Percentiles rank a stretch among this genome's conserved stretches.
Evolutionary conservation across 345 rosid genomes (phyloP).

Genomic region (Populus deltoides): DNA sequence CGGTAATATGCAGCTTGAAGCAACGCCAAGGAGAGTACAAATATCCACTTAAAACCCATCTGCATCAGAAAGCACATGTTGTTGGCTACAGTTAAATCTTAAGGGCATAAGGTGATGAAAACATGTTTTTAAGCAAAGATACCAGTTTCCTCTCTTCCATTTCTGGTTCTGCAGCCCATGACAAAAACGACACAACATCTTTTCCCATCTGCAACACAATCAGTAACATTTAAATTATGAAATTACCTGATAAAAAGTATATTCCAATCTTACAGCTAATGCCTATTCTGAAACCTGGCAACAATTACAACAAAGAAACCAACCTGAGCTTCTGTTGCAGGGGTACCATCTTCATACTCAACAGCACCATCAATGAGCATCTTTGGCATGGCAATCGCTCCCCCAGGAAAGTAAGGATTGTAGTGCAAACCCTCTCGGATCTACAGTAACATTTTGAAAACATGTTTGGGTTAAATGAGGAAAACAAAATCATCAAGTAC

Average conservation of each 20-base stretch:
- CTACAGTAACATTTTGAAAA: constrained; percentile 34
- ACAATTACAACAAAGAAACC: background rate
- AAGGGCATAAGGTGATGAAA: background rate
- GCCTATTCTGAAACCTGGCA: background rate
- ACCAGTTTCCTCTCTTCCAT: constrained; percentile 99
- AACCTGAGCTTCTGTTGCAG: constrained; percentile 99
- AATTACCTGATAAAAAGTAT: constrained; percentile 3
- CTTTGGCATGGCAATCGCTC: constrained; percentile 99
- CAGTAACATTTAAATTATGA: background rate
- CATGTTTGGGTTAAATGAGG: background rate
- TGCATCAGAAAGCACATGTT: constrained; percentile 29
- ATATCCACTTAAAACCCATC: constrained; percentile 99
- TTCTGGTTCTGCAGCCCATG: constrained; percentile 99
- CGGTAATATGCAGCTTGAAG: constrained; percentile 94
- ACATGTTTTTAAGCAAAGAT: constrained; percentile 7
- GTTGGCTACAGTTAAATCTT: background rate
- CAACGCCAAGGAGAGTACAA: constrained; percentile 79
- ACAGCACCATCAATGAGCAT: constrained; percentile 97
- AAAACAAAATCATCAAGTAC: background rate
- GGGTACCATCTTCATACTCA: constrained; percentile 96
- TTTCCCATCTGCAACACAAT: constrained; percentile 83
- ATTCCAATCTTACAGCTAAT: background rate
- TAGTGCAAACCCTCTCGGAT: constrained; percentile 93
- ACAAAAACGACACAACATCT: constrained; percentile 82
- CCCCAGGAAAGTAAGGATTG: constrained; percentile 98